Conservation (phyloP, 225 moss, liverwort and hornwort genomes). For the Ulota crispa region DNA sequence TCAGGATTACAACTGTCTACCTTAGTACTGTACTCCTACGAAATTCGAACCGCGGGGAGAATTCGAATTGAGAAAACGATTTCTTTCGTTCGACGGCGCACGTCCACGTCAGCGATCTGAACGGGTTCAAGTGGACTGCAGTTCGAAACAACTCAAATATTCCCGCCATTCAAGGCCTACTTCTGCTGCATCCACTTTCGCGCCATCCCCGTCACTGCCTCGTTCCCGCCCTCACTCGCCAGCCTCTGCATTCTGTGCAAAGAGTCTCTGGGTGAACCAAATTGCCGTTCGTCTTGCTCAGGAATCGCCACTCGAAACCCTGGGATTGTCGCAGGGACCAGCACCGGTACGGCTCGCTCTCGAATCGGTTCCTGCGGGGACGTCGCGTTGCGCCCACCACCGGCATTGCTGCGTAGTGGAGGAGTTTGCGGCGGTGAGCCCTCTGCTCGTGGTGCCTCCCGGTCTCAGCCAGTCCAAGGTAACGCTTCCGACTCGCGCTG, state of each 20-base stretch:
- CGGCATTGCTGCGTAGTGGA: background rate
- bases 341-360: background rate
- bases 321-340: accelerated
- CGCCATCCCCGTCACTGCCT: background rate
- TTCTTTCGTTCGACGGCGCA: too few species aligned
- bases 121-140: too few species aligned
- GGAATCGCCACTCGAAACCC: accelerated
- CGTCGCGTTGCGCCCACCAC: background rate
- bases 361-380: background rate
- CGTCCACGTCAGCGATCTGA: too few species aligned
- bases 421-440: background rate
- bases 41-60: too few species aligned
- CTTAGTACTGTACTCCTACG: too few species aligned
- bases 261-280: too few species aligned
- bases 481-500: background rate
- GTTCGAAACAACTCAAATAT: background rate
- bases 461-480: background rate
- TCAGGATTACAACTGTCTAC: too few species aligned
- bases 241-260: too few species aligned
- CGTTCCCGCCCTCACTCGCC: conserved; percentile 19
- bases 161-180: conserved; percentile 25
- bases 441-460: background rate
- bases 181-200: background rate
- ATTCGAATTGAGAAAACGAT: too few species aligned
- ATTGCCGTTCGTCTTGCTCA: accelerated